Evolutionary conservation across 805 yeast genomes (phyloP), one percentile per base, ranked within the genome.

Genomic region (Saccharomycopsis lassenensis): DNA sequence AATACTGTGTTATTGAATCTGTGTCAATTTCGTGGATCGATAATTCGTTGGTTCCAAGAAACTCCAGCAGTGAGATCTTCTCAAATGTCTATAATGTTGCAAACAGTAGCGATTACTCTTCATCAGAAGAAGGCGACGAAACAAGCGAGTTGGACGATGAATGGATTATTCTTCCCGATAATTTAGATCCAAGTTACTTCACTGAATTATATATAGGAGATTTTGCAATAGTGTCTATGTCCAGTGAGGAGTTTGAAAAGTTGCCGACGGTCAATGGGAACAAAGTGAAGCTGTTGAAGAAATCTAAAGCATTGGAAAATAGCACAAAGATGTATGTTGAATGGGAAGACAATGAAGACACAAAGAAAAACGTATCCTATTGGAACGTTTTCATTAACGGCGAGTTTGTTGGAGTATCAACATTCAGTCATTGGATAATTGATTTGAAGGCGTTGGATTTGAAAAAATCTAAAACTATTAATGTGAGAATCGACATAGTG

Each of bases 331-430:
- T 52, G 2, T 29, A 52, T 14, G 33, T 46, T 14, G 49, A 54
- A 46, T 48, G 56, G 55, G 15, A 29, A 14, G 51, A 46, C 12
- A 39, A 46, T 19, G 40, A 26, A 2, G 35, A 39, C 5, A 47
- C 36, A 5, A 35, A 34, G 4, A 31, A 38, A n/a, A 41, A 38
- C 3, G 43, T 48, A 3, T 32, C 52, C 3, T 52, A 55, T 36
- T 59, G 60, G 52, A 15, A 56, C 8, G 41, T 61, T 2, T 60
- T 45, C 38, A 42, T 54, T 5, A 49, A 59, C 43, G 54, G 46
- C 6, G 36, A 29, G 16, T 57, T 61, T 36, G 46, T 36, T 1
- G 59, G 62, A 8, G 40, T 48, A 4, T 39, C 55, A 4, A 28
- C 32, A 14, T 29, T 37, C 22, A 24, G 44, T 5, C 40, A 32